Evolutionary conservation across 345 rosid species (phyloP), one percentile per base, ranked within the genome.

Genomic region (Pistacia vera): DNA sequence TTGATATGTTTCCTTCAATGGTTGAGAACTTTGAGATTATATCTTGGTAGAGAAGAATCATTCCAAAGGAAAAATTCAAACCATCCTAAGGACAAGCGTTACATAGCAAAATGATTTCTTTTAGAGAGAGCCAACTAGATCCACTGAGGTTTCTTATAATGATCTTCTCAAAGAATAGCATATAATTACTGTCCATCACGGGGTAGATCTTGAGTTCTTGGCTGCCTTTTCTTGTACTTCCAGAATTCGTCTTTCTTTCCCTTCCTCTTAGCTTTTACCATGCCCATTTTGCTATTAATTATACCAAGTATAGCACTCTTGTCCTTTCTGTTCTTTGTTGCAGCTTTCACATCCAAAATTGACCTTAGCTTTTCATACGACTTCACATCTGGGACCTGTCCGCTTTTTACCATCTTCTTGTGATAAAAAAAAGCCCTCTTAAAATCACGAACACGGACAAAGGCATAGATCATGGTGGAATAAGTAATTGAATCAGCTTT

Each of bases 211-310:
- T 74, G 79, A 70, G 70, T 60, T 77, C 80, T 84, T 3, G 62
- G 84, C 51, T 75, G 79, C 66, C 76, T 85, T 76, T 54, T 90
- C 87, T 84, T 88, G 85, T 85, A 76, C 82, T 95, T 93, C 98
- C 99, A 95, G 79, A 95, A 90, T 78, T 90, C 97, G 16, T 95
- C 99, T 75, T 95, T 95, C 88, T 95, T 91, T 63, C 88, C 82
- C 77, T 87, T 93, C 75, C 63, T 86, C 84, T 79, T 89, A 46
- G 83, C 88, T 67, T 86, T 84, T 69, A 90, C 79, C 70, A 86
- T 74, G 22, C 98, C 97, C 84, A 85, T 82, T 80, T 83, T 85
- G 86, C 97, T 89, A 65, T 87, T 93, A 61, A 93, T 80, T 51
- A 93, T 91, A 58, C 94, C 99, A 67, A 93, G 90, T 70, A 95